phyloP scores from a whole-genome alignment of 2,329 filamentous ascomycete species.

The Calonectria hongkongensis region DNA sequence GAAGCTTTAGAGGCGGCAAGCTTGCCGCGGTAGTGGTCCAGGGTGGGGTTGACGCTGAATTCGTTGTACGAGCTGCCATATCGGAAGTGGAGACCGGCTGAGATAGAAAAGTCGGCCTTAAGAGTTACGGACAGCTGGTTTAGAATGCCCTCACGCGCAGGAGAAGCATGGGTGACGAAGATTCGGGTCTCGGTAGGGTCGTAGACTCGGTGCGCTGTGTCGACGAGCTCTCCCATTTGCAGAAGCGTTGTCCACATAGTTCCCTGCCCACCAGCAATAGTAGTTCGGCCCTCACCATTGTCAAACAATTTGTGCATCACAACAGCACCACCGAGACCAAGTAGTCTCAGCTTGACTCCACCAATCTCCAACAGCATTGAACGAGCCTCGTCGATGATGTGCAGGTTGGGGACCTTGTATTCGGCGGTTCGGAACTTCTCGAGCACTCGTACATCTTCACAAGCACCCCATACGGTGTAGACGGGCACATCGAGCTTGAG shows the following conservation, averaged over 20 bases:
- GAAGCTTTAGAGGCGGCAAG: slow-evolving; percentile 98
- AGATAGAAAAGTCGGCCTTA: slow-evolving; percentile 98
- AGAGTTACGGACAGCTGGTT: slow-evolving; percentile 98
- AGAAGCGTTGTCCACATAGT: slow-evolving; percentile 99
- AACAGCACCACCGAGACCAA: slow-evolving; percentile 95
- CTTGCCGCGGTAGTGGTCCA: slow-evolving; percentile 99
- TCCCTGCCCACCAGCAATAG: slow-evolving; percentile 97
- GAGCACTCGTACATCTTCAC: slow-evolving; percentile 96
- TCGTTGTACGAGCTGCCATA: slow-evolving; percentile 99
- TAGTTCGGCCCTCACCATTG: slow-evolving; percentile 97
- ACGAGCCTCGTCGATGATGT: slow-evolving; percentile 98
- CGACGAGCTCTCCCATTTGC: slow-evolving; percentile 98
- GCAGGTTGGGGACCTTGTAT: slow-evolving; percentile 97
- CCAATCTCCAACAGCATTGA: slow-evolving; percentile 96
- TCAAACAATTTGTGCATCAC: slow-evolving; percentile 99
- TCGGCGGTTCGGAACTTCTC: slow-evolving; percentile 98
- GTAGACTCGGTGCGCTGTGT: slow-evolving; percentile 98
- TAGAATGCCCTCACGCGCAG: slow-evolving; percentile 94
- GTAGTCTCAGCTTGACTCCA: slow-evolving; percentile 94
- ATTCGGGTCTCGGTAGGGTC: slow-evolving; percentile 98
- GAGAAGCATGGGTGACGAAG: slow-evolving; percentile 97
- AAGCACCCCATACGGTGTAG: slow-evolving; percentile 99
- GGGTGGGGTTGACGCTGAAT: slow-evolving; percentile 97
- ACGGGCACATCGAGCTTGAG: slow-evolving; percentile 96
- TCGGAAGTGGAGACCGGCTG: slow-evolving; percentile 96